Base-by-base conservation (phyloP, 306 rosid species). In the Rubus parviflorus region DNA sequence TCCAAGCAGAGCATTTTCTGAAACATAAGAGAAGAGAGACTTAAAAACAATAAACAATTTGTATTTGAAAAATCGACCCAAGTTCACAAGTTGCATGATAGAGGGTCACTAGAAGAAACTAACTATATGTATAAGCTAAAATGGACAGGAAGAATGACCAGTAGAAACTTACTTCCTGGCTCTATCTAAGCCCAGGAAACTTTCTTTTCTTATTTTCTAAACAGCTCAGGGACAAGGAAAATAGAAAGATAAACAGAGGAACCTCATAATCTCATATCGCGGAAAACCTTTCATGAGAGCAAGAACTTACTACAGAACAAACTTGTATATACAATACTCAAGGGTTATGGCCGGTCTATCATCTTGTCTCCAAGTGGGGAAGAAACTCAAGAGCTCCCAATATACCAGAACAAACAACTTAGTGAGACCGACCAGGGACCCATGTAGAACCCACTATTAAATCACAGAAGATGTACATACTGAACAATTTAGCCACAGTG, bases 1-100 rank as follows among this genome's bases (percentile, higher is more conserved):
- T 95, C 99, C 90, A 92, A 85, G 90, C 92, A 92, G 43, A 95
- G 96, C 99, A 95, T 95, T 82, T 91, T 89, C 99, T 95, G 97
- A 56, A 65, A 48, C 41, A 49, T 13, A 22, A 38, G 42, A 72
- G 30, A 8, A 61, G 60, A 68, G 41, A 75, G 67, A 65, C 65
- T 69, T 73, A 35, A 64, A 75, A 30, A 63, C n/a, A 46, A 17
- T 8, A 71, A 72, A 71, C 7, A 63, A 5, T 37, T 65, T 40
- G 25, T 16, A 40, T 7, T 7, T 65, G 10, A 41, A 17, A 42
- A 13, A 20, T 42, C 64, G 2, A 11, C 6, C 8, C 4, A 4
- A 57, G 16, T 17, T 12, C 40, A 40, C 73, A 23, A 46, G 20
- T 47, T 46, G 10, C 23, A 13, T 52, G 40, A 14, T 30, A 35